These are phyloP conservation scores for Cyberlindnera nakhonratchasimensis DNA, from an alignment of 805 yeast species.

Conservation along the genomic window DNA sequence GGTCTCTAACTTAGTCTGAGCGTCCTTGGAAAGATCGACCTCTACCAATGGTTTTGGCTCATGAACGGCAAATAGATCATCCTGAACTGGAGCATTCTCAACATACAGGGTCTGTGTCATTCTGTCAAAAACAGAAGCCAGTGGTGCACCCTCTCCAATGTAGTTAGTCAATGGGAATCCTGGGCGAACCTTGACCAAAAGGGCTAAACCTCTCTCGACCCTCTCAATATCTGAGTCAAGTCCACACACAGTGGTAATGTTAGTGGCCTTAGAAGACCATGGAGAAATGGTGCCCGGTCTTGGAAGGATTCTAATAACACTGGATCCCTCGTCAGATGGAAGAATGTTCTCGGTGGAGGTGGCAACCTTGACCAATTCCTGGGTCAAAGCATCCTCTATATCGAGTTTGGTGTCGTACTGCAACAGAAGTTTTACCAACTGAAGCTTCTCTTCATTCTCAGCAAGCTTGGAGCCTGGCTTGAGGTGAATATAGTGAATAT, in stretches of 20 bases:
- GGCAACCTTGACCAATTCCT: slow-evolving; percentile 37
- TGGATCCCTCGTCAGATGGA: slow-evolving; percentile 41
- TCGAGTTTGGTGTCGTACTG: slow-evolving; percentile 72
- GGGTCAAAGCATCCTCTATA: slow-evolving; percentile 41
- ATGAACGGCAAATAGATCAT: slow-evolving; percentile 75
- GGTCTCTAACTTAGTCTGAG: slow-evolving; percentile 54
- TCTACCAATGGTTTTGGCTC: slow-evolving; percentile 78
- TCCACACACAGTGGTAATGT: slow-evolving; percentile 87
- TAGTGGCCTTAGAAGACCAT: slow-evolving; percentile 98
- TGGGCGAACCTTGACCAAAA: slow-evolving; percentile 65
- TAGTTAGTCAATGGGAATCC: slow-evolving; percentile 64
- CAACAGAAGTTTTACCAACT: slow-evolving; percentile 58
- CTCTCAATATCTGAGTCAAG: slow-evolving; percentile 66
- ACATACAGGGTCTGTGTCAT: slow-evolving; percentile 82
- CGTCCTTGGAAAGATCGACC: slow-evolving; percentile 55
- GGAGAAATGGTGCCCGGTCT: slow-evolving; percentile 97
- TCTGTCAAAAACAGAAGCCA: slow-evolving; percentile 80
- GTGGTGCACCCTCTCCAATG: slow-evolving; percentile 49
- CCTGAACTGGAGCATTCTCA: slow-evolving; percentile 56
- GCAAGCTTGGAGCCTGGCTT: slow-evolving; percentile 29
- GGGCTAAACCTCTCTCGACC: slow-evolving; percentile 85
- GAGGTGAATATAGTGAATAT: slow-evolving; percentile 76
- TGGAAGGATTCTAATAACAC: slow-evolving; percentile 76
- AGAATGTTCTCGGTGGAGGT: slow-evolving; percentile 30
- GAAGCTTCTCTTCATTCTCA: slow-evolving; percentile 35